Evolutionary conservation across 2,329 filamentous ascomycete species (phyloP), one percentile per base, ranked within the genome.

Genomic region (Fonsecaea pedrosoi): DNA sequence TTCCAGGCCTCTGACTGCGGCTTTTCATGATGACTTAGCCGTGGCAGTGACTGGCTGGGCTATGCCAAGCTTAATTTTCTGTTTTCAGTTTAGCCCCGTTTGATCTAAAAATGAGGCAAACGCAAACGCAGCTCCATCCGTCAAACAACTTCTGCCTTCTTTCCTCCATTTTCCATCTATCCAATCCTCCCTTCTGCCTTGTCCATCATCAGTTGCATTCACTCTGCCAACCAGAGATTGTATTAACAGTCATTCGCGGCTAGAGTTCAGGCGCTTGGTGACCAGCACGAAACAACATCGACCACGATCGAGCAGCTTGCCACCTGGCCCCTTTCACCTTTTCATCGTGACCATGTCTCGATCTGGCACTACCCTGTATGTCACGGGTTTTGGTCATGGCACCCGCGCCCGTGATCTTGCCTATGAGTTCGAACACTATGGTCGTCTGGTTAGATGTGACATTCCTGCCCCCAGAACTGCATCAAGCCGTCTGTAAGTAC

Each of bases 371-470:
- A 98, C 94, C 66, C 92, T 98, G 75, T 98, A 98, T 85, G 94
- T 98, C 82, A 97, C 94, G 78, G 95, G 95, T 87, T 99, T 99
- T 83, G 96, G 94, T 87, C 93, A 97, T 83, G 93, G 94, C 82
- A 97, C 94, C 81, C 92, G 95, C 86, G 93, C 95, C 81, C 92
- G 95, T 89, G 94, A 99, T 86, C 92, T 98, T 81, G 93, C 94
- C 85, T 97, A 96, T 91, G 94, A 98, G 87, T 98, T 98, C 91
- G 94, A 98, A 94, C 93, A 94, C 92, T 99, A 97, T 84, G 95
- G 95, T 73, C 93, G 95, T 73, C 91, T 99, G 73, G 95, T 99
- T 75, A 94, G 95, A 75, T 99, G 95, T 82, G 95, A 99, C 78
- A 99, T 99, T 77, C 95, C 95, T 73, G 95, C 95, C 69, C 95